These are phyloP conservation scores for Coemansia sp. DNA, from an alignment of 192 early-diverging fungal species.

Conservation along the genomic window DNA sequence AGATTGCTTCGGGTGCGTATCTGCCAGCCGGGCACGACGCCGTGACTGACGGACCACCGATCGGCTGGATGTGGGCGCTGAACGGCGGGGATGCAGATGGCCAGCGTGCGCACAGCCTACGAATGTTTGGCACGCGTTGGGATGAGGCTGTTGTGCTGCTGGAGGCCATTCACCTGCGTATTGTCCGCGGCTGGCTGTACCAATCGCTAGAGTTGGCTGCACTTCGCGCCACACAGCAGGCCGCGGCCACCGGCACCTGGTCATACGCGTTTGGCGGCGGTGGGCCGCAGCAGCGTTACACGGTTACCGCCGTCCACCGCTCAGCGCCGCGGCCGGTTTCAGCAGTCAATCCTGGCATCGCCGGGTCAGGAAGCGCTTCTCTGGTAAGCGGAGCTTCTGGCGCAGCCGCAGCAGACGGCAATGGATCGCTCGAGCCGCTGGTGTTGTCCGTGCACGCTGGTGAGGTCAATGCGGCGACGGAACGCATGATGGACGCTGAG, in stretches of 20 bases:
- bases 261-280: conserved; percentile 10
- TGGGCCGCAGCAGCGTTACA: conserved; percentile 8
- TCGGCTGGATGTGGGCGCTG: conserved; percentile 41
- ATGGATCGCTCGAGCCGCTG: conserved; percentile 29
- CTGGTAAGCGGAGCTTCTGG: neutral
- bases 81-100: conserved; percentile 34
- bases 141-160: conserved; percentile 28
- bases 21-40: conserved; percentile 10
- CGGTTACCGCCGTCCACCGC: conserved; percentile 20
- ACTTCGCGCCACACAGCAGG: conserved; percentile 10
- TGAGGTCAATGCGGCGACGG: conserved; percentile 35
- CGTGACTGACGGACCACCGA: conserved; percentile 1
- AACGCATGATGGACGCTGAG: conserved; percentile 42
- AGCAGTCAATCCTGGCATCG: neutral
- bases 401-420: conserved; percentile 11
- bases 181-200: conserved; percentile 50
- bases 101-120: conserved; percentile 25
- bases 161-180: conserved; percentile 31
- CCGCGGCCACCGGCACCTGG: conserved; percentile 10
- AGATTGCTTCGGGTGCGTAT: conserved; percentile 38
- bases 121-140: conserved; percentile 48
- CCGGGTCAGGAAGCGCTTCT: neutral
- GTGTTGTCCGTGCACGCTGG: conserved; percentile 51
- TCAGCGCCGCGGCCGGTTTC: conserved; percentile 10
- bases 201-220: conserved; percentile 19